These are phyloP conservation scores for Athelia psychrophila DNA, from an alignment of 1,284 basidiomycete species.

Conservation along the genomic window DNA sequence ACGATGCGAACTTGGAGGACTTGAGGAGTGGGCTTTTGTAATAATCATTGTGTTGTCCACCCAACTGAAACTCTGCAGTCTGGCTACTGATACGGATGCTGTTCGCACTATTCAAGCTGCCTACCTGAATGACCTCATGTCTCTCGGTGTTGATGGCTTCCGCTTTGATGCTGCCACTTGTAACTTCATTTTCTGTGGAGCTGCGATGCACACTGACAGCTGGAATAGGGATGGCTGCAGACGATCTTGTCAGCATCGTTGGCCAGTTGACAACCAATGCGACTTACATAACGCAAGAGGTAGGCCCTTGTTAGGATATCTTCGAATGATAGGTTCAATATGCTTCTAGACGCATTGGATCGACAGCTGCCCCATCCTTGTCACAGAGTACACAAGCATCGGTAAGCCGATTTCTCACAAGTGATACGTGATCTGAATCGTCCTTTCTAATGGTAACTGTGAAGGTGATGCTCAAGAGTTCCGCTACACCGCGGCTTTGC, in stretches of 20 bases:
- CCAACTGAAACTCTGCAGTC: conserved; percentile 10
- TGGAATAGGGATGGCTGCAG: conserved; percentile 17
- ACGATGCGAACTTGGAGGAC: background rate
- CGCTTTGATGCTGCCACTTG: conserved; percentile 32
- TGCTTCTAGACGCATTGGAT: too few relatives aligned
- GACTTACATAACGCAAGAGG: conserved; percentile 18
- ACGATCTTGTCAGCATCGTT: conserved; percentile 18
- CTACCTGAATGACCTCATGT: conserved; percentile 26
- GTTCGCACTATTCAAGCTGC: conserved; percentile 21
- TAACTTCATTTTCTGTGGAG: conserved; percentile 7
- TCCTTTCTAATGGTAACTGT: too few relatives aligned
- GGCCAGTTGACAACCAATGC: background rate
- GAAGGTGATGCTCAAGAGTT: conserved; percentile 30
- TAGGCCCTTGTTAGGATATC: conserved; percentile 17
- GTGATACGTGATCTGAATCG: too few relatives aligned
- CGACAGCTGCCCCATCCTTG: conserved; percentile 9
- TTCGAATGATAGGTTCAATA: too few relatives aligned
- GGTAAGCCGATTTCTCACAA: conserved; percentile 8
- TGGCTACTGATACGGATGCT: conserved; percentile 25
- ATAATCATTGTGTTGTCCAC: conserved; percentile 19
- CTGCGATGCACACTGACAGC: background rate
- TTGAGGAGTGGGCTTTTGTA: conserved; percentile 15
- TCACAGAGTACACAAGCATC: conserved; percentile 21
- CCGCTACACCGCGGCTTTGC: conserved; percentile 25
- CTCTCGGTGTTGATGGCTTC: conserved; percentile 28